A percentile compares a stretch with the other conserved stretches of the same genome.
Evolutionary conservation across 805 yeast genomes (phyloP).

Genomic region (Wickerhamomyces canadensis): DNA sequence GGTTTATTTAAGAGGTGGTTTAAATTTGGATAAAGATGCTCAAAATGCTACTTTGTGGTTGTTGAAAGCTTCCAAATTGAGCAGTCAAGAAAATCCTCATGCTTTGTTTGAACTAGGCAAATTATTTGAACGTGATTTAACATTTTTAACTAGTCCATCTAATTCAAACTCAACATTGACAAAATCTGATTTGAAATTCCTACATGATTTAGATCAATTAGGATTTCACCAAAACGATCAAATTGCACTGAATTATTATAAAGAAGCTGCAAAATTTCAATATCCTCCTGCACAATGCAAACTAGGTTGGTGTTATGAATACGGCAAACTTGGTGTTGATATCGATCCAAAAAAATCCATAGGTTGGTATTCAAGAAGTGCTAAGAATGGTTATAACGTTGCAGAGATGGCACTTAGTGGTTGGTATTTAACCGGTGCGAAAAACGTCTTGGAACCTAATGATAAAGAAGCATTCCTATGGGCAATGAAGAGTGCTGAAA

Average conservation of each 20-base stretch:
- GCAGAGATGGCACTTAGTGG: slow-evolving; percentile 71
- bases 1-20: slow-evolving; percentile 47
- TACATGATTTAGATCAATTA: slow-evolving; percentile 28
- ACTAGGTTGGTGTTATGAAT: slow-evolving; percentile 68
- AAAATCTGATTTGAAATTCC: slow-evolving; percentile 25
- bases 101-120: slow-evolving; percentile 54
- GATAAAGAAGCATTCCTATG: slow-evolving; percentile 63
- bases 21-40: slow-evolving; percentile 34
- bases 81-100: slow-evolving; percentile 43
- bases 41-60: slow-evolving; percentile 46
- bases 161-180: slow-evolving; percentile 3
- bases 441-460: slow-evolving; percentile 45
- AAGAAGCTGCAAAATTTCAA: slow-evolving; percentile 53
- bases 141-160: slow-evolving; percentile 14
- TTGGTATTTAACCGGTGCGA: slow-evolving; percentile 71
- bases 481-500: slow-evolving; percentile 58
- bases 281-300: slow-evolving; percentile 66
- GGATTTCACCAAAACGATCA: slow-evolving; percentile 30
- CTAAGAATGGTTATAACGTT: slow-evolving; percentile 52
- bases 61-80: slow-evolving; percentile 39
- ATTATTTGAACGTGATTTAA: slow-evolving; percentile 43
- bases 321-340: slow-evolving; percentile 50
- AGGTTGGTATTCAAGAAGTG: slow-evolving; percentile 72
- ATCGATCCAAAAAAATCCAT: slow-evolving; percentile 54
- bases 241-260: slow-evolving; percentile 46